Percentiles rank a stretch among this genome's conserved stretches.
Evolutionary conservation across 2,329 filamentous ascomycete species (phyloP).

Genomic region (Hymenoscyphus fraxineus): DNA sequence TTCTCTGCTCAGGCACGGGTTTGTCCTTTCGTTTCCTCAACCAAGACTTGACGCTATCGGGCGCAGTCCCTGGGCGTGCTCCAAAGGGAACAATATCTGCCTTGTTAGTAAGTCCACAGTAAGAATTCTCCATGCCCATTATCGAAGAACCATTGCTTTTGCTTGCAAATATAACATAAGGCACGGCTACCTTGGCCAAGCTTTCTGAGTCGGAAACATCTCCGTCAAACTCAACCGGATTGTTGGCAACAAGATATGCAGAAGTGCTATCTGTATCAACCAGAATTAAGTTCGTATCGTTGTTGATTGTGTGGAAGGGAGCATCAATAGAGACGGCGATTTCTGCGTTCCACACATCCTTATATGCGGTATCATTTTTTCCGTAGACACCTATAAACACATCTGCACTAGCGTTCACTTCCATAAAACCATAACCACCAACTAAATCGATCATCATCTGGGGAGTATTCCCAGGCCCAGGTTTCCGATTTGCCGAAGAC

Average conservation of each 20-base stretch:
- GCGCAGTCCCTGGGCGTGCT: constrained; percentile 43
- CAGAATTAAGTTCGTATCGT: constrained; percentile 56
- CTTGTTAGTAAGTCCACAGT: constrained; percentile 70
- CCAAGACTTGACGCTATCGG: constrained; percentile 49
- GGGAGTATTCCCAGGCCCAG: constrained; percentile 50
- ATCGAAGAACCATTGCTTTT: constrained; percentile 57
- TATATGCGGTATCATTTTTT: constrained; percentile 51
- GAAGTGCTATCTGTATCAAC: constrained; percentile 81
- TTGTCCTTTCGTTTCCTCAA: constrained; percentile 68
- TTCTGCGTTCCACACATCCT: constrained; percentile 72
- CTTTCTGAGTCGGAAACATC: constrained; percentile 46
- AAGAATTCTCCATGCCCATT: constrained; percentile 71
- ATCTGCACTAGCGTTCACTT: constrained; percentile 57
- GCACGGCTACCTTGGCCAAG: constrained; percentile 55
- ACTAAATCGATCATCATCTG: constrained; percentile 26
- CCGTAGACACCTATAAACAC: constrained; percentile 76
- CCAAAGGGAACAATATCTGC: constrained; percentile 57
- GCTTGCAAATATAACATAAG: constrained; percentile 76
- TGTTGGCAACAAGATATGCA: constrained; percentile 73
- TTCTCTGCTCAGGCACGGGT: constrained; percentile 77
- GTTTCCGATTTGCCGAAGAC: constrained; percentile 57
- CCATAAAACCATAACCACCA: constrained; percentile 45
- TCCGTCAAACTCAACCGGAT: constrained; percentile 54
- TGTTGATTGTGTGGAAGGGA: constrained; percentile 66
- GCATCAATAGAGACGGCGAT: constrained; percentile 78